A percentile compares a stretch with the other conserved stretches of the same genome.
phyloP scores from a whole-genome alignment of 2,329 filamentous ascomycete genomes.

The Fusarium sp. region DNA sequence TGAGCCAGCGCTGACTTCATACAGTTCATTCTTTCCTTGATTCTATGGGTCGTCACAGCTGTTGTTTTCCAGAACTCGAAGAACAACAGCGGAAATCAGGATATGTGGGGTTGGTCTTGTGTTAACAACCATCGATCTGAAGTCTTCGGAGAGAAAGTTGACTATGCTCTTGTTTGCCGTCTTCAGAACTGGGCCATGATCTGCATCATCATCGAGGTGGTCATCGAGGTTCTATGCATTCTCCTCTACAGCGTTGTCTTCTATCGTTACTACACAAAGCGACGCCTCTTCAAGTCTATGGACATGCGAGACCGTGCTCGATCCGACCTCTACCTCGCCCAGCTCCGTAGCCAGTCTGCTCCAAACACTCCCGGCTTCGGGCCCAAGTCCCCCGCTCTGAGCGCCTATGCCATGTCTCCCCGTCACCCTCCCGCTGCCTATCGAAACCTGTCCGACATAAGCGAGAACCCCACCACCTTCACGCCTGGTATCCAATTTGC shows the following conservation, averaged over 20 bases:
- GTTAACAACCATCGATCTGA: constrained; percentile 83
- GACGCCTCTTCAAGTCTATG: constrained; percentile 96
- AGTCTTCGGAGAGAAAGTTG: constrained; percentile 80
- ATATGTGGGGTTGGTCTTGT: constrained; percentile 99
- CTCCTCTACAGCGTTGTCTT: constrained; percentile 93
- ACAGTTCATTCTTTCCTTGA: constrained; percentile 84
- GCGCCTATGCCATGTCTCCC: constrained; percentile 64
- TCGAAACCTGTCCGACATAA: constrained; percentile 58
- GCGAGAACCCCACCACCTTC: constrained; percentile 59
- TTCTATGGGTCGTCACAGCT: constrained; percentile 91
- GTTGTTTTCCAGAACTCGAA: constrained; percentile 83
- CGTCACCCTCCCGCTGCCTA: constrained; percentile 68
- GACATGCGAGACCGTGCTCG: constrained; percentile 92
- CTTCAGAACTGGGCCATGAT: constrained; percentile 94
- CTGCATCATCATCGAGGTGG: constrained; percentile 96
- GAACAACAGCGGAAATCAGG: constrained; percentile 75
- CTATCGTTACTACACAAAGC: constrained; percentile 97
- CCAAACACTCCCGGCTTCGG: constrained; percentile 94
- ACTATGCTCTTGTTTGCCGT: constrained; percentile 91
- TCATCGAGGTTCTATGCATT: constrained; percentile 91
- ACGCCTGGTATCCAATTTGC: constrained; percentile 65
- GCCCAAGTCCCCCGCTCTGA: constrained; percentile 67
- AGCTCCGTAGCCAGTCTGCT: constrained; percentile 84
- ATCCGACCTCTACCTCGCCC: constrained; percentile 92
- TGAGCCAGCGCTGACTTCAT: not conserved